Percentiles rank a stretch among this genome's conserved stretches.
Evolutionary conservation across 2,329 filamentous ascomycete genomes (phyloP).

Genomic region (Verticillium nubilum): DNA sequence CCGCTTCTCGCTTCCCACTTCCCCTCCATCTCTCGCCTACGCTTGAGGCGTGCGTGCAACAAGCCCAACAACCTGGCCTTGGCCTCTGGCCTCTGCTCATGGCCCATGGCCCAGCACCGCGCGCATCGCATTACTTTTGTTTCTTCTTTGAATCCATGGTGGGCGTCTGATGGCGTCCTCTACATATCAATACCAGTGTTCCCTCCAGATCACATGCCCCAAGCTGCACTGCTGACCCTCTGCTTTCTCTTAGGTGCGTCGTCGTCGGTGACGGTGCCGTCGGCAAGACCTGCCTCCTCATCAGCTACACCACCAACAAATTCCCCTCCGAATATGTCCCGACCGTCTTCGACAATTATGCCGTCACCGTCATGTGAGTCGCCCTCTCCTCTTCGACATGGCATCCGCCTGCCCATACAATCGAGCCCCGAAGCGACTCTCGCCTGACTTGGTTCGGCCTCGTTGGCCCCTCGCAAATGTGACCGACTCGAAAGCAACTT

Average conservation of each 20-base stretch:
- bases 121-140: neutral
- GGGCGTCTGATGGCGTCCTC: neutral
- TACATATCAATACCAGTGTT: neutral
- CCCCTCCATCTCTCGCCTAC: constrained; percentile 5
- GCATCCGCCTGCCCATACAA: neutral
- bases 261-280: constrained; percentile 99
- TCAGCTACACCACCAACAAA: constrained; percentile 99
- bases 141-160: neutral
- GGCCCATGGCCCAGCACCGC: no score
- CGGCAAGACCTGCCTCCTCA: constrained; percentile 97
- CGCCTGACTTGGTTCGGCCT: no score
- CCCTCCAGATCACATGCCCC: neutral
- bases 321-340: constrained; percentile 99
- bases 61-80: neutral
- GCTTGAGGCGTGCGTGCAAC: neutral
- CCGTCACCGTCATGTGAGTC: constrained; percentile 97
- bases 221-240: neutral
- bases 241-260: constrained; percentile 65
- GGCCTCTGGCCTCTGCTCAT: neutral
- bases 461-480: neutral
- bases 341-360: constrained; percentile 99
- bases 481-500: neutral
- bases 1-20: constrained; percentile 4
- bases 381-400: constrained; percentile 3
- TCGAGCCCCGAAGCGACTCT: neutral